phyloP scores from a whole-genome alignment of 495 filamentous ascomycete species.

The Penicillium simplicissimum region DNA sequence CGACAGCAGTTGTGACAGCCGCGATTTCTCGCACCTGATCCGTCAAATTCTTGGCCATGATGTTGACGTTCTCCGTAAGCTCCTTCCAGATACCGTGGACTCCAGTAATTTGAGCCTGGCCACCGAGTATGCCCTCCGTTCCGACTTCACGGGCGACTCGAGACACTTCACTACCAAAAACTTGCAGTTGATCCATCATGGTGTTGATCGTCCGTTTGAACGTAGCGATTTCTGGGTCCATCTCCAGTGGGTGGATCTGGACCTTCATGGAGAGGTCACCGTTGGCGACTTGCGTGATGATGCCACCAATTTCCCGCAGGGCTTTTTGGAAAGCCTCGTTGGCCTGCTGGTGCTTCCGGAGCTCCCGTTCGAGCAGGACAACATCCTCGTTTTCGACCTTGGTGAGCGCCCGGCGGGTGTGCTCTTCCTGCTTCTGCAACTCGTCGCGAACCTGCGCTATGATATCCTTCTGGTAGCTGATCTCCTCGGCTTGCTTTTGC shows the following conservation, averaged over 20 bases:
- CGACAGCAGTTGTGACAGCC: slow-evolving; percentile 92
- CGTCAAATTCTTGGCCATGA: slow-evolving; percentile 89
- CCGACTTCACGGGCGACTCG: slow-evolving; percentile 95
- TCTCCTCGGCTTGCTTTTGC: slow-evolving; percentile 75
- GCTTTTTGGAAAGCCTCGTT: slow-evolving; percentile 99
- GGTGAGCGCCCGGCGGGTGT: slow-evolving; percentile 55
- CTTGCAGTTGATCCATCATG: slow-evolving; percentile 98
- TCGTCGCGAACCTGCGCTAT: slow-evolving; percentile 68
- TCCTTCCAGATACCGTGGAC: slow-evolving; percentile 99
- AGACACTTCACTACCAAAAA: slow-evolving; percentile 96
- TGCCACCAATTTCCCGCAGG: slow-evolving; percentile 92
- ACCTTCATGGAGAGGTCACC: slow-evolving; percentile 98
- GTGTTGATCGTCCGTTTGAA: slow-evolving; percentile 97
- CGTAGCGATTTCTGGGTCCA: slow-evolving; percentile 98
- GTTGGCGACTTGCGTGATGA: slow-evolving; percentile 92
- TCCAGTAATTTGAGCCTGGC: slow-evolving; percentile 90
- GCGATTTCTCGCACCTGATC: slow-evolving; percentile 96
- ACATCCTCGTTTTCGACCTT: slow-evolving; percentile 66
- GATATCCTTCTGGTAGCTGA: slow-evolving; percentile 71
- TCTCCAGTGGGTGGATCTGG: slow-evolving; percentile 90
- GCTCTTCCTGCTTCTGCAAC: slow-evolving; percentile 61
- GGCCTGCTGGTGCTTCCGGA: slow-evolving; percentile 95
- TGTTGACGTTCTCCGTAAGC: slow-evolving; percentile 95
- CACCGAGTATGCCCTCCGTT: slow-evolving; percentile 95
- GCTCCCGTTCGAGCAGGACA: slow-evolving; percentile 76